A percentile compares a stretch with the other conserved stretches of the same genome.
These are phyloP conservation scores for Curvularia sp. DNA, from an alignment of 2,329 filamentous ascomycete genomes.

Conservation along the genomic window DNA sequence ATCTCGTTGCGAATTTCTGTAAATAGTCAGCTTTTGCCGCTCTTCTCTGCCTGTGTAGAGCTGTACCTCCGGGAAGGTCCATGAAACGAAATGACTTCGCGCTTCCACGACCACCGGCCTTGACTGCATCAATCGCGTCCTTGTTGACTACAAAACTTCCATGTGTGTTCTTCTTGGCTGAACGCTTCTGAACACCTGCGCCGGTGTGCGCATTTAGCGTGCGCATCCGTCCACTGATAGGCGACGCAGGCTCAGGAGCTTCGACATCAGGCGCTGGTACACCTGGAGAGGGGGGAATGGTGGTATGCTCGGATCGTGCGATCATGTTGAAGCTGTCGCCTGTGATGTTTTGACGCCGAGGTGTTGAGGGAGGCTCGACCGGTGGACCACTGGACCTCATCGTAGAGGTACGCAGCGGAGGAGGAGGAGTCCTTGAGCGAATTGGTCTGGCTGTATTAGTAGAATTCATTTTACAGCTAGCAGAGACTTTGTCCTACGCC, in stretches of 20 bases:
- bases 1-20: conserved; percentile 42
- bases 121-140: neutral
- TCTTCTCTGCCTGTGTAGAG: neutral
- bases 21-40: conserved; percentile 7
- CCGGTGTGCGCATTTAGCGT: conserved; percentile 11
- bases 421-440: conserved; percentile 5
- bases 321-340: neutral
- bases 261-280: conserved; percentile 3
- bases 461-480: conserved; percentile 1
- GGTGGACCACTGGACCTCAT: neutral
- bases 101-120: neutral
- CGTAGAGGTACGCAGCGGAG: conserved; percentile 1
- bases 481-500: neutral
- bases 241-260: neutral
- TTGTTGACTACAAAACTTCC: too few species aligned
- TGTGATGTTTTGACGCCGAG: neutral
- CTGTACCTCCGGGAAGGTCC: conserved; percentile 33
- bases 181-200: conserved; percentile 21
- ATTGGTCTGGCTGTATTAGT: conserved; percentile 13
- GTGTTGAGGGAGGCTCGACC: neutral
- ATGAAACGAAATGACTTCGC: conserved; percentile 26
- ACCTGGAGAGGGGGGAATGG: conserved; percentile 21
- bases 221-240: neutral
- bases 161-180: conserved; percentile 1
- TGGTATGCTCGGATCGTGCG: conserved; percentile 5